These are phyloP conservation scores for Pulveroboletus sp. DNA, from an alignment of 768 basidiomycete genomes.

Conservation along the genomic window DNA sequence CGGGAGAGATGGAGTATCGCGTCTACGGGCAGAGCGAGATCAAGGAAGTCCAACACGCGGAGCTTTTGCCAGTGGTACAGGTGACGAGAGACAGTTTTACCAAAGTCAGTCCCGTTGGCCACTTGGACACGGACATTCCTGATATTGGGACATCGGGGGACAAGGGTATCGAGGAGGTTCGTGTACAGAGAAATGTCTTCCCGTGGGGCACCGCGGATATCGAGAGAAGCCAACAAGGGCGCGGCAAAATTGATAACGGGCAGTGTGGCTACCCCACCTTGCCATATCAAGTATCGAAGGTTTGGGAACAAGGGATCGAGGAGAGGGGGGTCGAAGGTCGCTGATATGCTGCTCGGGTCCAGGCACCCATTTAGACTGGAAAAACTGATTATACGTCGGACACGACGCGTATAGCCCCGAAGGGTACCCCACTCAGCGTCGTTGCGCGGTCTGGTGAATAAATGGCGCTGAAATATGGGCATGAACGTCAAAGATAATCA, in stretches of 20 bases:
- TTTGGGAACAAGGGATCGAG: conserved; percentile 1
- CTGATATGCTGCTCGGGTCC: neutral
- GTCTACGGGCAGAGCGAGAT: neutral
- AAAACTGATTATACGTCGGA: neutral
- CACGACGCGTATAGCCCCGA: conserved; percentile 1
- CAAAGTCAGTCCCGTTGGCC: neutral
- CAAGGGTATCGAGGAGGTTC: conserved; percentile 1
- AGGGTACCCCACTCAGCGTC: neutral
- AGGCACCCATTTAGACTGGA: neutral
- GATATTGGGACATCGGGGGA: conserved; percentile 6
- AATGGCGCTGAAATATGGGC: neutral
- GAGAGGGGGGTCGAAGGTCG: neutral
- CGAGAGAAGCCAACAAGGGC: neutral
- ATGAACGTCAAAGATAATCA: neutral
- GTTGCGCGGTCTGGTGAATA: neutral
- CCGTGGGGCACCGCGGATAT: neutral
- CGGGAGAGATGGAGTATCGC: neutral
- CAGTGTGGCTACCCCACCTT: neutral
- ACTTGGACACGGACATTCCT: neutral
- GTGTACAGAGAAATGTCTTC: conserved; percentile 1
- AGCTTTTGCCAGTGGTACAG: neutral
- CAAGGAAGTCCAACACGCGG: neutral
- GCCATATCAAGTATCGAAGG: conserved; percentile 5
- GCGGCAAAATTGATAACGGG: conserved; percentile 1
- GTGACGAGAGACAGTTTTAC: neutral